phyloP scores from a whole-genome alignment of 768 basidiomycete genomes.

The Leccinum rimulosum region DNA sequence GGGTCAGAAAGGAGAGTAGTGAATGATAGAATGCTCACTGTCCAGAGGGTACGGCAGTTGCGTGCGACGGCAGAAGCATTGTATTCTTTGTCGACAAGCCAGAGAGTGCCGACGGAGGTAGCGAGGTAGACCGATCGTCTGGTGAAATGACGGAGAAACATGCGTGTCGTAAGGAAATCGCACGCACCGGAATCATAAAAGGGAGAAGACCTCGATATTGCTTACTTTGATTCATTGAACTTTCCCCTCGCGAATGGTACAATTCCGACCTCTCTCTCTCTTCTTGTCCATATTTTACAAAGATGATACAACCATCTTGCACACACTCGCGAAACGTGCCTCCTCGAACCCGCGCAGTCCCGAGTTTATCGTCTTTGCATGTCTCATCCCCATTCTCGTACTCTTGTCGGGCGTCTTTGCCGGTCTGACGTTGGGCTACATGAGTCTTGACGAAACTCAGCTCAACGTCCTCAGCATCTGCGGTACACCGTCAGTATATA shows the following conservation, averaged over 20 bases:
- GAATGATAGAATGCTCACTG: slow-evolving; percentile 35
- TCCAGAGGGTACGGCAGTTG: slow-evolving; percentile 48
- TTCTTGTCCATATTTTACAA: slow-evolving; percentile 38
- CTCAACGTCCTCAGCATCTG: slow-evolving; percentile 83
- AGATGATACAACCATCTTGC: slow-evolving; percentile 16
- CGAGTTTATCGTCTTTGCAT: slow-evolving; percentile 40
- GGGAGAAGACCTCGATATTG: not conserved
- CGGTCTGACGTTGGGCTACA: slow-evolving; percentile 88
- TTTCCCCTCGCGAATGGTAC: slow-evolving; percentile 37
- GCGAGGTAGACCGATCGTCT: slow-evolving; percentile 26
- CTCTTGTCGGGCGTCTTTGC: slow-evolving; percentile 84
- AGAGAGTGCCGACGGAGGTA: slow-evolving; percentile 32
- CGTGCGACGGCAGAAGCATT: slow-evolving; percentile 49
- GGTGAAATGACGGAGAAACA: slow-evolving; percentile 15
- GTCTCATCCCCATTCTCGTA: slow-evolving; percentile 83
- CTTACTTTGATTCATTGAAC: not conserved
- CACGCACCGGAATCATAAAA: slow-evolving; percentile 1
- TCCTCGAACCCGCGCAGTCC: slow-evolving; percentile 14
- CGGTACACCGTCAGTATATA: slow-evolving; percentile 67
- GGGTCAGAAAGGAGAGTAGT: too few species aligned
- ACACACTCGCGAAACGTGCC: slow-evolving; percentile 33
- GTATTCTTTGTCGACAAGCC: slow-evolving; percentile 40
- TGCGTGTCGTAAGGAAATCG: slow-evolving; percentile 1
- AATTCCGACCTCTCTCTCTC: slow-evolving; percentile 36
- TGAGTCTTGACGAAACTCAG: slow-evolving; percentile 92